Conservation (phyloP, 805 yeast genomes). For the Candida ipomoeae region DNA sequence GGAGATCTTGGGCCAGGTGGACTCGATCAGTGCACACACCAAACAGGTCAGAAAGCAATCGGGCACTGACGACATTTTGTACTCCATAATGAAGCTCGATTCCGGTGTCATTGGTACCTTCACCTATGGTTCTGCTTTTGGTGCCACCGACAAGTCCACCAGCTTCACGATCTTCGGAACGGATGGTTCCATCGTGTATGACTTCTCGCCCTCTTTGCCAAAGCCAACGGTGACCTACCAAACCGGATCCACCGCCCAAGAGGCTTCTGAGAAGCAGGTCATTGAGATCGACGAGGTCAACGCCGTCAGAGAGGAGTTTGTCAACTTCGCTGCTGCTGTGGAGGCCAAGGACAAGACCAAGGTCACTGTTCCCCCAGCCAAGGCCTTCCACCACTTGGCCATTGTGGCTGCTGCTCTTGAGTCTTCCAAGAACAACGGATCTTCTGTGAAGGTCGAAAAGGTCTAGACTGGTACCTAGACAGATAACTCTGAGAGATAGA, state of each 20-base stretch:
- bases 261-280: constrained; percentile 49
- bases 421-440: constrained; percentile 55
- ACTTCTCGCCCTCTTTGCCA: constrained; percentile 49
- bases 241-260: constrained; percentile 27
- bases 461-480: constrained; percentile 9
- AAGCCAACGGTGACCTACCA: constrained; percentile 39
- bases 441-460: constrained; percentile 43
- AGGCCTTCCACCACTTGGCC: constrained; percentile 90
- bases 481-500: too few relatives aligned
- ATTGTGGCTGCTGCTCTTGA: constrained; percentile 81
- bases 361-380: constrained; percentile 61
- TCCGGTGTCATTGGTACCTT: constrained; percentile 74
- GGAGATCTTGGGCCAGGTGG: constrained; percentile 72
- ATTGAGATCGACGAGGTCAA: constrained; percentile 43
- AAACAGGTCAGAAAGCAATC: constrained; percentile 71
- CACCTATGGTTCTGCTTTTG: constrained; percentile 83
- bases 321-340: constrained; percentile 55
- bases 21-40: constrained; percentile 69
- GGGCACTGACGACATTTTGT: constrained; percentile 79
- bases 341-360: constrained; percentile 54
- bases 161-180: constrained; percentile 71
- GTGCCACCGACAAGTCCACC: constrained; percentile 69
- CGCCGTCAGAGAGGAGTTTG: constrained; percentile 44
- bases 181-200: constrained; percentile 68
- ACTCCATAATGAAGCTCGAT: constrained; percentile 59